Evolutionary conservation across 768 basidiomycete species (phyloP).

Genomic region (Sporobolomyces roseus): DNA sequence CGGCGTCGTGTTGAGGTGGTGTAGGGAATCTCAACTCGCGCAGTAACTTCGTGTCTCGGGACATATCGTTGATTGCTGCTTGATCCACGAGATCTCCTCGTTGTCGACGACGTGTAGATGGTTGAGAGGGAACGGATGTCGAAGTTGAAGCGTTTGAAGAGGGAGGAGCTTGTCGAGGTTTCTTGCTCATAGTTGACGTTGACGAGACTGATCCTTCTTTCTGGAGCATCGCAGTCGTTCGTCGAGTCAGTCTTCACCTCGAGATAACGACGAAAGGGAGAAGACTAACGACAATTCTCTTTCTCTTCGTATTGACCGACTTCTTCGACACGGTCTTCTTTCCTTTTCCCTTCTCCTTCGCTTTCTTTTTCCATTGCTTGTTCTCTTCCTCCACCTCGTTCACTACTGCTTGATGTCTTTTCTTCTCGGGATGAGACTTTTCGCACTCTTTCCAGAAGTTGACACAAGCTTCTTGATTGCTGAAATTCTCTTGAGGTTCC

Average conservation of each 20-base stretch:
- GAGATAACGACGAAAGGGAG: too few relatives aligned
- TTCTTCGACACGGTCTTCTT: too few relatives aligned
- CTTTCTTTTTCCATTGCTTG: not conserved
- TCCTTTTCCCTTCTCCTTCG: not conserved
- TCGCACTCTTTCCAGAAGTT: not conserved
- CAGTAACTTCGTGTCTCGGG: not conserved
- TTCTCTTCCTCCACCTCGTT: not conserved
- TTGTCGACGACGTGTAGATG: not conserved
- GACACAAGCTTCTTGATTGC: not conserved
- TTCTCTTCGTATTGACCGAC: too few relatives aligned
- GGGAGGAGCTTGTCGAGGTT: not conserved
- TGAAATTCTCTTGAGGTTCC: slow-evolving; percentile 2
- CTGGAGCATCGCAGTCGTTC: too few relatives aligned
- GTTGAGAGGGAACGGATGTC: too few relatives aligned
- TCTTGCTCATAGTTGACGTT: not conserved
- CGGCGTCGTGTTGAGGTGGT: not conserved
- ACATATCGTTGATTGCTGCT: slow-evolving; percentile 2
- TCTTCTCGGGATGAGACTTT: not conserved
- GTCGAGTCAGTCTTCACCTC: too few relatives aligned
- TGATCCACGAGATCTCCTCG: not conserved
- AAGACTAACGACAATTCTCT: too few relatives aligned
- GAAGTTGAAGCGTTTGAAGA: not conserved
- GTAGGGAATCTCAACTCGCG: not conserved
- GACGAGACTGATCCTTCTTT: not conserved
- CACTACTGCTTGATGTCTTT: not conserved